These are phyloP conservation scores for Scytalidium lignicola DNA, from an alignment of 2,329 filamentous ascomycete species.

Conservation along the genomic window DNA sequence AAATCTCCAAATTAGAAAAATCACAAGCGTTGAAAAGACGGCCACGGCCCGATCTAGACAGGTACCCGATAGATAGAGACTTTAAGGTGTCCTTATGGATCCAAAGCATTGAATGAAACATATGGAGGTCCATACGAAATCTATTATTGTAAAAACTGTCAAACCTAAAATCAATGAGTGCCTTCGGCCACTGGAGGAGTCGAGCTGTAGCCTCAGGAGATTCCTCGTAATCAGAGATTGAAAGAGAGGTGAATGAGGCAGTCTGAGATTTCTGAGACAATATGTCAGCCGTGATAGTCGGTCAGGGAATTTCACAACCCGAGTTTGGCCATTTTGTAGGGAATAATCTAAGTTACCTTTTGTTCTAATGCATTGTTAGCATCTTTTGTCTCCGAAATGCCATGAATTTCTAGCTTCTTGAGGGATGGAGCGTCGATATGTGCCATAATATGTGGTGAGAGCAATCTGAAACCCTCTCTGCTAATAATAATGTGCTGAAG, in stretches of 20 bases:
- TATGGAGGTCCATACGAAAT: not conserved
- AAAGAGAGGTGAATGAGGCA: not conserved
- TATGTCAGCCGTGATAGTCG: not conserved
- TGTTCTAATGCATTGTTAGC: not conserved
- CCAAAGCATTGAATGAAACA: slow-evolving; percentile 1
- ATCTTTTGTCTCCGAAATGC: not conserved
- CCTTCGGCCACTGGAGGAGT: slow-evolving; percentile 1
- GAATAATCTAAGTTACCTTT: not conserved
- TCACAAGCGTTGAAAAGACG: not conserved
- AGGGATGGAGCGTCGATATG: not conserved
- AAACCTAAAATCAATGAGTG: slow-evolving; percentile 3
- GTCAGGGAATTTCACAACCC: not conserved
- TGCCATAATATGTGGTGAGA: slow-evolving; percentile 1
- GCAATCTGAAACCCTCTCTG: not conserved
- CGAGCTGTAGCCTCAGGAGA: not conserved
- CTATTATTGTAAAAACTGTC: not conserved
- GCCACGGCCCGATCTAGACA: not conserved
- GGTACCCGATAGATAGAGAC: slow-evolving; percentile 1
- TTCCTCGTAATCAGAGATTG: not conserved
- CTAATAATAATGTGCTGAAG: not conserved
- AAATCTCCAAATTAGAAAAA: slow-evolving; percentile 2
- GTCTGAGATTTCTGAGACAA: not conserved
- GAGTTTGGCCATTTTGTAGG: too few species aligned
- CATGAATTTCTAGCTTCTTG: not conserved
- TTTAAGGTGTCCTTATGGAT: not conserved